Evolutionary conservation across 108 stramenopile species (phyloP).

Genomic region (Asterionellopsis glacialis): DNA sequence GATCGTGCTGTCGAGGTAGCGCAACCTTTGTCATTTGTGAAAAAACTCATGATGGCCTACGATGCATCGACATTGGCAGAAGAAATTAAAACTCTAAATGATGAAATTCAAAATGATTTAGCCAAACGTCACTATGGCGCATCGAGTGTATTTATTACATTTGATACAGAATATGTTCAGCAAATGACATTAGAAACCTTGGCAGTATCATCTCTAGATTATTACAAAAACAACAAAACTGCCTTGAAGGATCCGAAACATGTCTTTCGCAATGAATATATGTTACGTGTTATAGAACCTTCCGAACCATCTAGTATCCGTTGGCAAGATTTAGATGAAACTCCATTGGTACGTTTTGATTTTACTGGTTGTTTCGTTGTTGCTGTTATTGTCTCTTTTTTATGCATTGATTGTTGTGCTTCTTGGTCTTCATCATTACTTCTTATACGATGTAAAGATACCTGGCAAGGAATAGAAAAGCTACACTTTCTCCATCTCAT

Average conservation of each 20-base stretch:
- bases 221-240: not conserved
- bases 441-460: too few species aligned
- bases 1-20: constrained; percentile 4
- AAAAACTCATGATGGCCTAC: not conserved
- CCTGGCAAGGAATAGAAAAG: too few species aligned
- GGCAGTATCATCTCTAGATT: constrained; percentile 11
- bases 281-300: constrained; percentile 16
- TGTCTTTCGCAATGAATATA: constrained; percentile 16
- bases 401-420: too few species aligned
- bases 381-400: constrained; percentile 40
- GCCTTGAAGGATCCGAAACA: not conserved
- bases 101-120: constrained; percentile 27
- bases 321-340: constrained; percentile 56
- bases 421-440: too few species aligned
- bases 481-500: too few species aligned
- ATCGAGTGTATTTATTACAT: constrained; percentile 10
- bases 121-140: not conserved
- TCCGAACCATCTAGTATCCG: constrained; percentile 46
- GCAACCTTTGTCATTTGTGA: not conserved
- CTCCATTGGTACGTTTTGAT: constrained; percentile 20
- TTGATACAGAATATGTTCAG: constrained; percentile 6
- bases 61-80: not conserved
- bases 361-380: constrained; percentile 34
- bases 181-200: not conserved
- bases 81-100: constrained; percentile 26